These are phyloP conservation scores for Microbotryum saponariae DNA, from an alignment of 1,284 basidiomycete genomes.

Conservation along the genomic window DNA sequence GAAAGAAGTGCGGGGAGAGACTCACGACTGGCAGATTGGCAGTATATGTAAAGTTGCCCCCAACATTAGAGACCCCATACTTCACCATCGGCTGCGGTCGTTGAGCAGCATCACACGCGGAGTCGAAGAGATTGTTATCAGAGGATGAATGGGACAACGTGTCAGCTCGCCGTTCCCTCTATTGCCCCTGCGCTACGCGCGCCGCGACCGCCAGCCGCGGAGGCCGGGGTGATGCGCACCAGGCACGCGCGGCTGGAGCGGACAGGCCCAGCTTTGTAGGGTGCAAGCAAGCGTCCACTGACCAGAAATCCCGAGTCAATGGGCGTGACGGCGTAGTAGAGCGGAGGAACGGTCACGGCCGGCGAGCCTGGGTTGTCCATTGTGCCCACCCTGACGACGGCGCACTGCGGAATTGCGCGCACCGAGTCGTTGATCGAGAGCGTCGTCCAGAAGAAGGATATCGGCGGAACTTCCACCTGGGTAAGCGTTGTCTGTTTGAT, in stretches of 20 bases:
- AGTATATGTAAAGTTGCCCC: not conserved
- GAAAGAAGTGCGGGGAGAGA: not conserved
- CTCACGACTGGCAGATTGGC: slow-evolving; percentile 2
- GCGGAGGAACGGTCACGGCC: not conserved
- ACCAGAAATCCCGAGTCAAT: not conserved
- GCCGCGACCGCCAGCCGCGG: no score
- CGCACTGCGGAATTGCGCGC: slow-evolving; percentile 13
- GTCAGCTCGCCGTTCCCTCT: no score
- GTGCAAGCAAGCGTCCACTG: no score
- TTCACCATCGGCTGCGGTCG: no score
- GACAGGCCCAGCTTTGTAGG: no score
- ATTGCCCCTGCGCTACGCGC: no score
- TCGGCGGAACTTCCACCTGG: slow-evolving; percentile 1
- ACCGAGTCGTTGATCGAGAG: slow-evolving; percentile 8
- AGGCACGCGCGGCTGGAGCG: no score
- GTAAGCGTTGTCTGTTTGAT: no score
- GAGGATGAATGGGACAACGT: no score
- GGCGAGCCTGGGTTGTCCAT: slow-evolving; percentile 1
- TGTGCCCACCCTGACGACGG: slow-evolving; percentile 6
- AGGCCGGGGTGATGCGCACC: no score
- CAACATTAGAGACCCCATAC: not conserved
- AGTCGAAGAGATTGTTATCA: no score
- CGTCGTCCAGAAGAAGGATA: slow-evolving; percentile 25
- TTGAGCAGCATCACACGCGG: no score
- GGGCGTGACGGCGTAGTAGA: slow-evolving; percentile 15